Percentiles rank a stretch among this genome's conserved stretches.
Evolutionary conservation across 2,329 filamentous ascomycete genomes (phyloP).

Genomic region (Xylogone sp.): DNA sequence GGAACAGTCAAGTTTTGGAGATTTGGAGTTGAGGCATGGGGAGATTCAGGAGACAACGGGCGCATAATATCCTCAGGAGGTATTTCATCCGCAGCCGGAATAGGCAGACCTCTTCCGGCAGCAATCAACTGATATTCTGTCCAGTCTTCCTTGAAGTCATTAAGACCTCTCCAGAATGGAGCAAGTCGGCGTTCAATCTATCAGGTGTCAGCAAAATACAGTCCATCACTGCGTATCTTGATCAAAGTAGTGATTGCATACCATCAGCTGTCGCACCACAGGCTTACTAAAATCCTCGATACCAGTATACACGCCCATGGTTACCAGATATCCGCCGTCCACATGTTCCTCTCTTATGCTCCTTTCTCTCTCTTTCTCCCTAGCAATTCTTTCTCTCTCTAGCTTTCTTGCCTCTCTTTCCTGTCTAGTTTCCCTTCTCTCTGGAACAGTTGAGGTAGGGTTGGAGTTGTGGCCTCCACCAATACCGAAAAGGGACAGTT

Average conservation of each 20-base stretch:
- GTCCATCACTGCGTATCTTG: constrained; percentile 35
- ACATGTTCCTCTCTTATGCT: constrained; percentile 91
- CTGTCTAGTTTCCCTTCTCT: constrained; percentile 80
- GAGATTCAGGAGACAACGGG: constrained; percentile 41
- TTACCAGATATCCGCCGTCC: constrained; percentile 92
- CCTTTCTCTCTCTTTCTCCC: constrained; percentile 80
- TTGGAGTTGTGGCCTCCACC: constrained; percentile 11
- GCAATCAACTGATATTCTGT: constrained; percentile 94
- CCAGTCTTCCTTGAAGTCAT: constrained; percentile 87
- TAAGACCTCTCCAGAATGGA: constrained; percentile 91
- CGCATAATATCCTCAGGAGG: constrained; percentile 62
- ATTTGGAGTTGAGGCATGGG: constrained; percentile 51
- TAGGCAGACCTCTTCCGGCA: constrained; percentile 75
- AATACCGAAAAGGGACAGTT: constrained; percentile 28
- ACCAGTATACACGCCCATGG: constrained; percentile 88
- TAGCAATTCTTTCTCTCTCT: constrained; percentile 72
- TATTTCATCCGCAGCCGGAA: constrained; percentile 80
- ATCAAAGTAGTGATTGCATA: constrained; percentile 37
- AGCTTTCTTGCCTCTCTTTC: constrained; percentile 83
- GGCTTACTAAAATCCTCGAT: constrained; percentile 90
- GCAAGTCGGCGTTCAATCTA: constrained; percentile 91
- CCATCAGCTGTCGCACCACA: constrained; percentile 85
- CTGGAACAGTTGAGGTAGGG: constrained; percentile 21
- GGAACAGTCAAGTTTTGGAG: constrained; percentile 75
- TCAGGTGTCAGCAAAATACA: constrained; percentile 33